Base-by-base conservation (phyloP, 768 basidiomycete species). In the Strobilomyces confusus region DNA sequence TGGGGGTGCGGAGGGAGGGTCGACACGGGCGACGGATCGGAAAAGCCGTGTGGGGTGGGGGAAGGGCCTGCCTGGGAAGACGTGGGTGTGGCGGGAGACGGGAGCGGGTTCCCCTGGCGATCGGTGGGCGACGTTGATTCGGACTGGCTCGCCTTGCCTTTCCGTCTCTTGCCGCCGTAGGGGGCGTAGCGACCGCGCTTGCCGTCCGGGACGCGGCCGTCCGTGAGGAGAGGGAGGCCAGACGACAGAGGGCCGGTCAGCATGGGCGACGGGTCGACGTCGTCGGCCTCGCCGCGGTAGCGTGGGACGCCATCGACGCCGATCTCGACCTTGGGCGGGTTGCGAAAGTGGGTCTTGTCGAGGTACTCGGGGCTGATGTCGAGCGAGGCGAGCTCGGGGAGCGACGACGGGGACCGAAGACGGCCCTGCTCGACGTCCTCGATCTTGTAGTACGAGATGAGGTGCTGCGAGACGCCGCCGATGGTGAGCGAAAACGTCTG, bases 401-500 rank as follows among this genome's bases (percentile, higher is more conserved):
- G 76, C 3, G 90, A 87, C 0, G 92, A 95, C 0, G 95, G 95
- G 0, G 89, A 80, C 33, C 92, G 86, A 13, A 98, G 81, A 29
- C 92, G 86, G 14, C 94, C 95, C 44, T 83, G 82, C 52, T 90
- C 82, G 26, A 97, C 92, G 67, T 98, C 95, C 56, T 91, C 87
- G 49, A 95, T 80, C 61, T 86, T 87, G 76, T 97, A 98, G 74
- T 98, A 98, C 5, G 92, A 94, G 47, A 98, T 90, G 51, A 97
- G 80, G 68, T 97, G 95, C 64, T 97, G 93, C 1, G 91, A 80
- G 33, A 88, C 87, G 23, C 90, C 91, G 51, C 78, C 79, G 54
- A 94, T 92, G 20, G 85, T 85, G 51, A 97, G 75, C 12, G 94
- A 95, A 69, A 97, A 94, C 9, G 94, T 95, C 93, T 95, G 67